Percentiles rank a stretch among this genome's conserved stretches.
Evolutionary conservation across 2,329 filamentous ascomycete species (phyloP).

Genomic region (Torrubiellomyces zombiae): DNA sequence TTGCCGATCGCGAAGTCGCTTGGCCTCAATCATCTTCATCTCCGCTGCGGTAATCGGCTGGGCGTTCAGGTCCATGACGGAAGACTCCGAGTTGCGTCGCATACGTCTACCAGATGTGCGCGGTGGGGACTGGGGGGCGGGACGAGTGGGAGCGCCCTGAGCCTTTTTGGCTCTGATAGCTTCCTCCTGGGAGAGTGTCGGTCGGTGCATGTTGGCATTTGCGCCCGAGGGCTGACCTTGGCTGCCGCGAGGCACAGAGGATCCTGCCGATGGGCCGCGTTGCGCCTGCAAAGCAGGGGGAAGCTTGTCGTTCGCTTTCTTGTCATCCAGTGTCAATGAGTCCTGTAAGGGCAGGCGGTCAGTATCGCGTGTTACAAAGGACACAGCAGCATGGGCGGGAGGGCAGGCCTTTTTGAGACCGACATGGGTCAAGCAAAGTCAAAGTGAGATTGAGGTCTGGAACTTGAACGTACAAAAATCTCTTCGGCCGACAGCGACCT

Average conservation of each 20-base stretch:
- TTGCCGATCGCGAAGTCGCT: constrained; percentile 10
- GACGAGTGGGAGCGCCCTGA: constrained; percentile 15
- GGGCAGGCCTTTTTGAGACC: background rate
- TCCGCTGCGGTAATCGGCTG: constrained; percentile 42
- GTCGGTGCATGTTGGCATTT: constrained; percentile 40
- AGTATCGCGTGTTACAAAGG: constrained; percentile 1
- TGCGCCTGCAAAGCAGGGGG: constrained; percentile 22
- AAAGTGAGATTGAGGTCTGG: constrained; percentile 3
- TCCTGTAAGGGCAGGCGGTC: constrained; percentile 30
- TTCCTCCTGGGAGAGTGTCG: constrained; percentile 50
- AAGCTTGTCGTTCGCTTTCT: constrained; percentile 17
- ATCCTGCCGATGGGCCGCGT: constrained; percentile 18
- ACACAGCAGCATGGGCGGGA: background rate
- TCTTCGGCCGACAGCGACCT: constrained; percentile 44
- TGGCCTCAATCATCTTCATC: constrained; percentile 20
- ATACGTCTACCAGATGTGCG: constrained; percentile 30
- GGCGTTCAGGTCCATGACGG: constrained; percentile 41
- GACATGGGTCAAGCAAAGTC: constrained; percentile 6
- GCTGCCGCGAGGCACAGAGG: constrained; percentile 7
- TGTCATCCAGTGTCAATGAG: constrained; percentile 50
- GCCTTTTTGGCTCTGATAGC: constrained; percentile 32
- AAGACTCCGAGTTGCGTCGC: constrained; percentile 68
- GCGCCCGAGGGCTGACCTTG: constrained; percentile 28
- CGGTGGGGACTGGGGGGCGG: constrained; percentile 21
- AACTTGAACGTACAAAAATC: constrained; percentile 62